Evolutionary conservation across 371 early-diverging fungal genomes (phyloP).

Genomic region (Catenaria anguillulae): DNA sequence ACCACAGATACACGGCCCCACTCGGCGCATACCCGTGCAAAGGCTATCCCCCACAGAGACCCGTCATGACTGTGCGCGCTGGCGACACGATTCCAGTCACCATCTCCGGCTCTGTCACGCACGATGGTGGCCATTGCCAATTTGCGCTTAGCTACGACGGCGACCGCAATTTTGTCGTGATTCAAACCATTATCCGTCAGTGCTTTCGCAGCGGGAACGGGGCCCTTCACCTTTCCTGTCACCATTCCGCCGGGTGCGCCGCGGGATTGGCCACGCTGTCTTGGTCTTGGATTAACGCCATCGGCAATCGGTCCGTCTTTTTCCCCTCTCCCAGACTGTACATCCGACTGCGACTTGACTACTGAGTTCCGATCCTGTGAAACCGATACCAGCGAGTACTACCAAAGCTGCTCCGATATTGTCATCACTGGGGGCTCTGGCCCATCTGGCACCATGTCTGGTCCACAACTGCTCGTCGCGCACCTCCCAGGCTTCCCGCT

Average conservation of each 20-base stretch:
- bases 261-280: slow-evolving; percentile 31
- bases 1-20: neutral
- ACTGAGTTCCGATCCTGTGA: too few relatives aligned
- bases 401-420: slow-evolving; percentile 50
- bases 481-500: slow-evolving; percentile 15
- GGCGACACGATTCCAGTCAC: slow-evolving; percentile 10
- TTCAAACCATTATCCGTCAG: slow-evolving; percentile 31
- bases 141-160: slow-evolving; percentile 48
- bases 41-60: slow-evolving; percentile 9
- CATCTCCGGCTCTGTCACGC: slow-evolving; percentile 8
- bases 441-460: slow-evolving; percentile 20
- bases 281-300: slow-evolving; percentile 49
- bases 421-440: slow-evolving; percentile 21
- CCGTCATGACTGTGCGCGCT: slow-evolving; percentile 7
- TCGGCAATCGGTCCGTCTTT: slow-evolving; percentile 26
- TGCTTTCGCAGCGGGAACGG: slow-evolving; percentile 22
- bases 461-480: slow-evolving; percentile 17
- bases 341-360: too few relatives aligned
- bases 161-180: slow-evolving; percentile 41
- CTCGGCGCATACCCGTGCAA: slow-evolving; percentile 13
- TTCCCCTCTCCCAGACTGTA: too few relatives aligned
- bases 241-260: slow-evolving; percentile 39
- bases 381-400: slow-evolving; percentile 28
- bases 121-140: slow-evolving; percentile 48
- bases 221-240: slow-evolving; percentile 21